phyloP scores from a whole-genome alignment of 768 basidiomycete genomes.

The Kwoniella sp. region DNA sequence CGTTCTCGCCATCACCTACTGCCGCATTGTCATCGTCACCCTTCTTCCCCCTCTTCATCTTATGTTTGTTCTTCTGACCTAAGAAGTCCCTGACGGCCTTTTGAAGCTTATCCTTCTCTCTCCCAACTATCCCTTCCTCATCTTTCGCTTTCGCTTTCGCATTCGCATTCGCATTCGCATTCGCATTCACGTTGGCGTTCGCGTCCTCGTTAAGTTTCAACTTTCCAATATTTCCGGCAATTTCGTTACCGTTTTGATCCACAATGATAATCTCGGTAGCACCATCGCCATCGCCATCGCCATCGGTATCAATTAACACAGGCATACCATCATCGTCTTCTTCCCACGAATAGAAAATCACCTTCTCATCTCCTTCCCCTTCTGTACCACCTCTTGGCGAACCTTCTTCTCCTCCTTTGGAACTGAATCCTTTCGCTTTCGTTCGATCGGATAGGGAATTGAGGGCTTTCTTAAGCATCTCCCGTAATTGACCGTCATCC shows the following conservation, averaged over 20 bases:
- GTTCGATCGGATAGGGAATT: constrained; percentile 15
- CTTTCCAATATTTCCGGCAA: too few species aligned
- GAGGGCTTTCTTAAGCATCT: constrained; percentile 27
- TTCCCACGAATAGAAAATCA: constrained; percentile 20
- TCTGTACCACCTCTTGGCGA: too few species aligned
- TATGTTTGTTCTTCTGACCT: constrained; percentile 4
- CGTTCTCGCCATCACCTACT: background rate
- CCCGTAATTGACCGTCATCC: constrained; percentile 13
- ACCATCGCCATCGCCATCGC: background rate
- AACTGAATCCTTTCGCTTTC: too few species aligned
- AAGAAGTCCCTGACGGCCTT: constrained; percentile 26
- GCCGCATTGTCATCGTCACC: background rate
- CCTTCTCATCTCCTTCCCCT: constrained; percentile 6
- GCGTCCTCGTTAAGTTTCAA: too few species aligned
- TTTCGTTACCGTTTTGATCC: background rate
- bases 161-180: constrained; percentile 1
- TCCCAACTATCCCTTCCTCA: constrained; percentile 25
- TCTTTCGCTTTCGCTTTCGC: constrained; percentile 7
- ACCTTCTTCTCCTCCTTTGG: too few species aligned
- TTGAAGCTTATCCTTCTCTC: constrained; percentile 18
- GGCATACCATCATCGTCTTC: constrained; percentile 27
- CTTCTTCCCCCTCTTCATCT: constrained; percentile 1
- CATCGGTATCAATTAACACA: constrained; percentile 22
- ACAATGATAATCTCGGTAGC: background rate
- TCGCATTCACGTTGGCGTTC: background rate